Evolutionary conservation across 129 eudicot species (phyloP), one percentile per base, ranked within the genome.

Genomic region (Ambrosia trifida): DNA sequence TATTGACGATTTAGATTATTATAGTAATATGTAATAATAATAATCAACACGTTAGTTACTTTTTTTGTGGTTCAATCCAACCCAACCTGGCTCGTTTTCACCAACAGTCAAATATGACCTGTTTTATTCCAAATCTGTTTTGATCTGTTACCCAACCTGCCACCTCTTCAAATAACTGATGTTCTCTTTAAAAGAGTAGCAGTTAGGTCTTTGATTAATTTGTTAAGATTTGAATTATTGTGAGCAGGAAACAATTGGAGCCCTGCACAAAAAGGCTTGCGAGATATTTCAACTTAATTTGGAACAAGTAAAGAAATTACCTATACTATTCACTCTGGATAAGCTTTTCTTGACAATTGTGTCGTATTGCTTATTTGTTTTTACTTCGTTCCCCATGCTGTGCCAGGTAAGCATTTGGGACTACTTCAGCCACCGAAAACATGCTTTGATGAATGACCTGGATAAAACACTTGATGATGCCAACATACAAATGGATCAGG

Each of bases 401-500:
- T 56, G 51, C 51, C 81, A 93, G 98, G 90, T 88, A 65, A 77
- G 84, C 66, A 87, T 93, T 70, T 93, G 96, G 96, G 96, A 93
- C 79, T 93, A 87, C 85, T 87, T 79, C 64, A 86, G 96, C 66
- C 89, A 80, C 12, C 84, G 81, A 59, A 93, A 93, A 66, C 98
- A 93, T 72, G 85, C 98, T 70, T 76, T 93, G 83, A 88, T 88
- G 89, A 83, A 81, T 78, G 98, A 93, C 75, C 58, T 93, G 88
- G 98, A 85, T 56, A 93, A 93, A 75, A 83, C 95, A 0, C 98
- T 93, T 64, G 98, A 89, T 78, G 91, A 87, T 70, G 96, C 88
- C 69, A 93, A 87, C 69, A 81, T 93, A 69, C 98, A 93, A 75
- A 93, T 83, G 91, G 96, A 93, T 76, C 98, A 93, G 75, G 98